A percentile compares a stretch with the other conserved stretches of the same genome.
These are phyloP conservation scores for Albatrellus ellisii DNA, from an alignment of 768 basidiomycete genomes.

Conservation along the genomic window DNA sequence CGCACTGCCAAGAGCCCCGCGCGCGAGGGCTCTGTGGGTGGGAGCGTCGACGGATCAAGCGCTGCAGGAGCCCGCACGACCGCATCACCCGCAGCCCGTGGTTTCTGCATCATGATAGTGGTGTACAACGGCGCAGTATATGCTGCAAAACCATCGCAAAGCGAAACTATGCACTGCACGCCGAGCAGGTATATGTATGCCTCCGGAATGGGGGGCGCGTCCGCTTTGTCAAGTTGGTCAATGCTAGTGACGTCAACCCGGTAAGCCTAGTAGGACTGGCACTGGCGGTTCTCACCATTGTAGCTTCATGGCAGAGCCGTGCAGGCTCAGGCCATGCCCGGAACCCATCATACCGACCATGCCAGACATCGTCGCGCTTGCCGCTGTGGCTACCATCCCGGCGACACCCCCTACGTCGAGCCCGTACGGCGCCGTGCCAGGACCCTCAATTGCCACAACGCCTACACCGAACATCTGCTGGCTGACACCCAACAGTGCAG, in stretches of 20 bases:
- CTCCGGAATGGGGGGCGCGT: slow-evolving; percentile 88
- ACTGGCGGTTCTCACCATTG: slow-evolving; percentile 51
- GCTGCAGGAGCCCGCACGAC: slow-evolving; percentile 61
- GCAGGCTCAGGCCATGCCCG: slow-evolving; percentile 56
- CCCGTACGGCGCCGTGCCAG: slow-evolving; percentile 33
- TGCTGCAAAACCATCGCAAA: slow-evolving; percentile 76
- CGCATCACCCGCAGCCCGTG: slow-evolving; percentile 47
- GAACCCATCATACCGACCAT: slow-evolving; percentile 79
- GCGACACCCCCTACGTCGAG: slow-evolving; percentile 57
- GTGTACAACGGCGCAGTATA: slow-evolving; percentile 70
- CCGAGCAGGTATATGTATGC: slow-evolving; percentile 88
- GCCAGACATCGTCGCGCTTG: slow-evolving; percentile 72
- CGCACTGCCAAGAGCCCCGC: slow-evolving; percentile 50
- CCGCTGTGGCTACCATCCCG: slow-evolving; percentile 73
- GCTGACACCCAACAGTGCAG: slow-evolving; percentile 65
- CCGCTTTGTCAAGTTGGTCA: slow-evolving; percentile 96
- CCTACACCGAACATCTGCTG: slow-evolving; percentile 78
- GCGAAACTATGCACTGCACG: slow-evolving; percentile 73
- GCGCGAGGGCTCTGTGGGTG: slow-evolving; percentile 38
- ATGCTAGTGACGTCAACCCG: slow-evolving; percentile 59
- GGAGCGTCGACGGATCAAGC: slow-evolving; percentile 45
- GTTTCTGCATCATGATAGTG: slow-evolving; percentile 49
- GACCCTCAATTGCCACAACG: slow-evolving; percentile 25
- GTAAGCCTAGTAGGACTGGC: too few relatives aligned
- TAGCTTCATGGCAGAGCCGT: slow-evolving; percentile 72